Evolutionary conservation across 2,329 filamentous ascomycete genomes (phyloP).

Genomic region (Penicillium brevicompactum): DNA sequence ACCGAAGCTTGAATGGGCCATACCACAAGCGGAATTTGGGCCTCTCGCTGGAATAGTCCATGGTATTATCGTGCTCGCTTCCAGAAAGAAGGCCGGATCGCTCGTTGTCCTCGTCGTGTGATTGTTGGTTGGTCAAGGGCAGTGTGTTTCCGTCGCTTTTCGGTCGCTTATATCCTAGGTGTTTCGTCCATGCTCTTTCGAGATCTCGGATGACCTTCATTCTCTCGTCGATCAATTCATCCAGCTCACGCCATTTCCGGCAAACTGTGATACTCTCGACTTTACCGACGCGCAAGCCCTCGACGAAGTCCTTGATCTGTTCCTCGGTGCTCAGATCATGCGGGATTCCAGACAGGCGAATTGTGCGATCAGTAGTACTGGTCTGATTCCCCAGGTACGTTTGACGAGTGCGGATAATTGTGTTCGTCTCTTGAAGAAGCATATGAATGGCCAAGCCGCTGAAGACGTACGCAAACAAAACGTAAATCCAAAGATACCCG

Average conservation of each 20-base stretch:
- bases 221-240: conserved; percentile 70
- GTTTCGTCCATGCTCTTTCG: conserved; percentile 80
- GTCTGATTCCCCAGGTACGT: conserved; percentile 90
- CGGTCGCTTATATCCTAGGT: conserved; percentile 62
- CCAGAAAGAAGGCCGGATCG: conserved; percentile 61
- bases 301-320: conserved; percentile 82
- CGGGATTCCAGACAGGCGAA: conserved; percentile 87
- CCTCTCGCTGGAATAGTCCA: conserved; percentile 50
- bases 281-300: conserved; percentile 83
- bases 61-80: conserved; percentile 44
- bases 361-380: conserved; percentile 93
- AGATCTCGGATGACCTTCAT: conserved; percentile 68
- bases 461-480: conserved; percentile 94
- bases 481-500: conserved; percentile 84
- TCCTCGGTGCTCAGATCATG: conserved; percentile 75
- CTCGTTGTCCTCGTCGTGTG: conserved; percentile 57
- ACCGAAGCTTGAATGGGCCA: conserved; percentile 72
- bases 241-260: conserved; percentile 81
- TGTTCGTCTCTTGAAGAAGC: conserved; percentile 78
- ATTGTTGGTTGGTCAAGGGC: conserved; percentile 53
- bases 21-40: conserved; percentile 77
- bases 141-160: conserved; percentile 47
- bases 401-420: conserved; percentile 82
- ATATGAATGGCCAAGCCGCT: conserved; percentile 79
- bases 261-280: conserved; percentile 88